Percentiles rank a stretch among this genome's conserved stretches.
Evolutionary conservation across 352 stramenopile genomes (phyloP).

Genomic region (Pythium grandisporangium): DNA sequence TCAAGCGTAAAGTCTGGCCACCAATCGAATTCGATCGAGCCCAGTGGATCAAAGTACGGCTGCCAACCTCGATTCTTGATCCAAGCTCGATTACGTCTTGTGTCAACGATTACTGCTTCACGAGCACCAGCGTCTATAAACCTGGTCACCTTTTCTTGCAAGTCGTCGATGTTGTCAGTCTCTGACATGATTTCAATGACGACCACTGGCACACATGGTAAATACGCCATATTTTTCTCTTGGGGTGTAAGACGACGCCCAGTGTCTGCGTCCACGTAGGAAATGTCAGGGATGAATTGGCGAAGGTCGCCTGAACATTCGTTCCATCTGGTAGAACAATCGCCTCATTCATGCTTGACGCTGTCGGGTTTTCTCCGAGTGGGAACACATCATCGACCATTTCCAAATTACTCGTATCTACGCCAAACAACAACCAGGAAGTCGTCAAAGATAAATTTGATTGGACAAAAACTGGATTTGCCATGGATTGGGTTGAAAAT

Average conservation of each 20-base stretch:
- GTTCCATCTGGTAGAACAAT: slow-evolving; percentile 7
- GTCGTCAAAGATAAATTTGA: too few relatives aligned
- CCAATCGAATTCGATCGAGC: slow-evolving; percentile 17
- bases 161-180: slow-evolving; percentile 10
- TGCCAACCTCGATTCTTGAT: too few relatives aligned
- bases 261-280: slow-evolving; percentile 7
- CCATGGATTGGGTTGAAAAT: too few relatives aligned
- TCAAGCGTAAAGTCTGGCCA: slow-evolving; percentile 22
- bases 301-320: slow-evolving; percentile 1
- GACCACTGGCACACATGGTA: slow-evolving; percentile 6
- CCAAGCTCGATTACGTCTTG: slow-evolving; percentile 7
- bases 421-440: too few relatives aligned
- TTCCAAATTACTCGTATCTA: too few relatives aligned
- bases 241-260: slow-evolving; percentile 3
- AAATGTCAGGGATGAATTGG: slow-evolving; percentile 10
- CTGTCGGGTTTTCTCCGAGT: too few relatives aligned
- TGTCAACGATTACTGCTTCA: slow-evolving; percentile 18
- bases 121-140: slow-evolving; percentile 16
- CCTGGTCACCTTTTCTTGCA: slow-evolving; percentile 10
- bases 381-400: too few relatives aligned
- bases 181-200: slow-evolving; percentile 11
- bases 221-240: slow-evolving; percentile 2
- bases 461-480: background rate
- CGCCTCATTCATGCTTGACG: background rate
- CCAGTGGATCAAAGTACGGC: slow-evolving; percentile 10